Conservation (phyloP, 352 stramenopile species). For the Pythium biforme region DNA sequence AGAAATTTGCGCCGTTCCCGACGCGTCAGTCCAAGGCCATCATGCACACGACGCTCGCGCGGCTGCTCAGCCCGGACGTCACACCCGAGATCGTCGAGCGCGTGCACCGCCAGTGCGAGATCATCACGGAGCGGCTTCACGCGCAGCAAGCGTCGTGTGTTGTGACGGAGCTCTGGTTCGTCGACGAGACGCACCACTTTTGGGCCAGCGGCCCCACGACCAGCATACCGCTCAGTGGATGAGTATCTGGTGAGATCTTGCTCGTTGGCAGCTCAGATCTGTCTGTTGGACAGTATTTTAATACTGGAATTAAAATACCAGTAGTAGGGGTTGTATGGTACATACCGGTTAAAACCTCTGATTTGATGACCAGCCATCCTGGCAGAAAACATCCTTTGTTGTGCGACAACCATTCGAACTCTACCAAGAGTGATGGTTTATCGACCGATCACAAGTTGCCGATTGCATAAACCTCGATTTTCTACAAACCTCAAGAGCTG, state of each 20-base stretch:
- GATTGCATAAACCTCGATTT: slow-evolving; percentile 14
- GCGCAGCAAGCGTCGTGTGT: slow-evolving; percentile 29
- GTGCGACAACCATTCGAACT: not conserved
- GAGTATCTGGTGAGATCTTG: not conserved
- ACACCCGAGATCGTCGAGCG: slow-evolving; percentile 30
- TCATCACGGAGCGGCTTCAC: slow-evolving; percentile 41
- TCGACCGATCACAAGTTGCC: slow-evolving; percentile 6
- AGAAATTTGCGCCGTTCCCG: slow-evolving; percentile 40
- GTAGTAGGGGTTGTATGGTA: not conserved
- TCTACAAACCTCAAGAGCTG: slow-evolving; percentile 1
- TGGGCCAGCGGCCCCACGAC: slow-evolving; percentile 53
- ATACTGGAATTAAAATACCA: too few relatives aligned
- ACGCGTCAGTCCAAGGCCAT: slow-evolving; percentile 52
- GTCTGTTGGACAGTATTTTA: too few relatives aligned
- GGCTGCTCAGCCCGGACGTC: slow-evolving; percentile 49
- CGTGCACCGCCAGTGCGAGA: slow-evolving; percentile 51
- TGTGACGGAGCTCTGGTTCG: slow-evolving; percentile 61
- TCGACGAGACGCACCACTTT: slow-evolving; percentile 68
- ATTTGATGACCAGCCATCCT: not conserved
- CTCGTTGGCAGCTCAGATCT: slow-evolving; percentile 1
- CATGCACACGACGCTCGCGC: slow-evolving; percentile 68
- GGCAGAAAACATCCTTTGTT: not conserved
- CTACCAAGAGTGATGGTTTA: slow-evolving; percentile 8
- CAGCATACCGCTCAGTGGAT: slow-evolving; percentile 36
- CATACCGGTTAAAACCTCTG: not conserved